Percentiles rank a stretch among this genome's conserved stretches.
These are phyloP conservation scores for Cercospora sesami DNA, from an alignment of 2,329 filamentous ascomycete genomes.

Conservation along the genomic window DNA sequence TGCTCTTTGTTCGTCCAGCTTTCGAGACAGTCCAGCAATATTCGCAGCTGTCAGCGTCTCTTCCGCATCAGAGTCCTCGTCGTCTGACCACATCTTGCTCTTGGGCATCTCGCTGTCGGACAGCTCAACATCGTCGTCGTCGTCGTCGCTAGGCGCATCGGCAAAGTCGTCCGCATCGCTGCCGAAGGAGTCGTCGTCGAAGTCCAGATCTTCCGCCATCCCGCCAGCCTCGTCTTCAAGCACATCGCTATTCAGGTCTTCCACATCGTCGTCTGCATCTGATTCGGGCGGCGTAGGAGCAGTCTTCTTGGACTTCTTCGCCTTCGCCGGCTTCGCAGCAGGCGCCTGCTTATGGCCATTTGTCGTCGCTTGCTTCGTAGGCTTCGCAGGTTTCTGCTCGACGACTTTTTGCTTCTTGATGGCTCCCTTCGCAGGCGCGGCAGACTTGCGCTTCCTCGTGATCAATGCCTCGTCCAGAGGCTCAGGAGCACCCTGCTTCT, in stretches of 20 bases:
- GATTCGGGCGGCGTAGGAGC: constrained; percentile 40
- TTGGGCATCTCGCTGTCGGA: constrained; percentile 62
- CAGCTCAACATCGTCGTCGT: constrained; percentile 54
- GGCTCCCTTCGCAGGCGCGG: constrained; percentile 55
- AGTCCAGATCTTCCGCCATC: constrained; percentile 35
- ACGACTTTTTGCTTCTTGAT: constrained; percentile 66
- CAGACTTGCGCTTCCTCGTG: constrained; percentile 83
- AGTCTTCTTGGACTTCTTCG: constrained; percentile 36
- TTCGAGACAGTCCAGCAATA: constrained; percentile 85
- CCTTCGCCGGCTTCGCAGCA: constrained; percentile 5
- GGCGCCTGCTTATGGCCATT: constrained; percentile 37
- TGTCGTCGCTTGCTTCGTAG: constrained; percentile 38
- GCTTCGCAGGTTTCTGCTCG: constrained; percentile 45
- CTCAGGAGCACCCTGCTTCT: constrained; percentile 87
- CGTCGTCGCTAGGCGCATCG: constrained; percentile 42
- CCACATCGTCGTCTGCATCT: constrained; percentile 32
- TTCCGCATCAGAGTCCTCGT: constrained; percentile 83
- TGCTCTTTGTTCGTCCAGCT: constrained; percentile 74
- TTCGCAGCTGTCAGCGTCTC: constrained; percentile 93
- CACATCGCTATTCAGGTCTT: constrained; percentile 38
- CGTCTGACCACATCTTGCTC: constrained; percentile 83
- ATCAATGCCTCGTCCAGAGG: constrained; percentile 74
- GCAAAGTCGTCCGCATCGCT: constrained; percentile 38
- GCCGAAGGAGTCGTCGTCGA: constrained; percentile 38
- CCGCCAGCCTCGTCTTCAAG: constrained; percentile 52